These are phyloP conservation scores for Pseudomassariella vexata DNA, from an alignment of 2,329 filamentous ascomycete species.

Conservation along the genomic window DNA sequence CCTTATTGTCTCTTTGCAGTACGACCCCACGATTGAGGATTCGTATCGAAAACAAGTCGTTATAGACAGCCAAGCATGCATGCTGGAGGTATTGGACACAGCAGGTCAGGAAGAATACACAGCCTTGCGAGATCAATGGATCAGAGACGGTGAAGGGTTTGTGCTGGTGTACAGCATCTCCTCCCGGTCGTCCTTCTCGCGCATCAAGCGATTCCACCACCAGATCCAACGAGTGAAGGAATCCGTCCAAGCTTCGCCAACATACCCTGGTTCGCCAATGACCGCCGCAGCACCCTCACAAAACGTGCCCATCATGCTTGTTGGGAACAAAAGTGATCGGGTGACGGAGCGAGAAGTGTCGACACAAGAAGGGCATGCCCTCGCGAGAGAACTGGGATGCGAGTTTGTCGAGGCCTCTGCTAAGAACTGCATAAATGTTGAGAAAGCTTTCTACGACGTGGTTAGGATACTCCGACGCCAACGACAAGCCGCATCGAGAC, in stretches of 20 bases:
- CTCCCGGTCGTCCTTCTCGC: conserved; percentile 87
- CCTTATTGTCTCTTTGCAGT: conserved; percentile 43
- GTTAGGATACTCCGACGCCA: conserved; percentile 85
- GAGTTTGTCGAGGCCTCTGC: conserved; percentile 96
- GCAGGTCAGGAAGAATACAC: conserved; percentile 99
- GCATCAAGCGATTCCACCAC: conserved; percentile 92
- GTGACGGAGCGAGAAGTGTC: conserved; percentile 95
- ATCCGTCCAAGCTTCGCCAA: conserved; percentile 70
- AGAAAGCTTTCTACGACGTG: conserved; percentile 97
- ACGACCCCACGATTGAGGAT: conserved; percentile 84
- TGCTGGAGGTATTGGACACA: conserved; percentile 96
- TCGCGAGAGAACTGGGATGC: conserved; percentile 88
- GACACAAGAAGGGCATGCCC: conserved; percentile 87
- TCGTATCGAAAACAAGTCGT: conserved; percentile 86
- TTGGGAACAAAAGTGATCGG: conserved; percentile 97
- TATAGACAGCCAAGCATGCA: conserved; percentile 91
- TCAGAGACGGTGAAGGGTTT: conserved; percentile 94
- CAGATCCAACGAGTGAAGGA: conserved; percentile 98
- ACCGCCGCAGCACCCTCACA: conserved; percentile 52
- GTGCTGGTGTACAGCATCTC: conserved; percentile 98
- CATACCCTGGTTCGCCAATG: conserved; percentile 70
- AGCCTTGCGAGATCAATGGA: conserved; percentile 94
- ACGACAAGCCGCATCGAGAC: conserved; percentile 51
- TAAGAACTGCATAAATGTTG: conserved; percentile 97
- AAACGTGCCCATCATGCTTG: conserved; percentile 91